Conservation (phyloP, 1,139 yeast species). For the Zygosaccharomyces pseudobailii region DNA sequence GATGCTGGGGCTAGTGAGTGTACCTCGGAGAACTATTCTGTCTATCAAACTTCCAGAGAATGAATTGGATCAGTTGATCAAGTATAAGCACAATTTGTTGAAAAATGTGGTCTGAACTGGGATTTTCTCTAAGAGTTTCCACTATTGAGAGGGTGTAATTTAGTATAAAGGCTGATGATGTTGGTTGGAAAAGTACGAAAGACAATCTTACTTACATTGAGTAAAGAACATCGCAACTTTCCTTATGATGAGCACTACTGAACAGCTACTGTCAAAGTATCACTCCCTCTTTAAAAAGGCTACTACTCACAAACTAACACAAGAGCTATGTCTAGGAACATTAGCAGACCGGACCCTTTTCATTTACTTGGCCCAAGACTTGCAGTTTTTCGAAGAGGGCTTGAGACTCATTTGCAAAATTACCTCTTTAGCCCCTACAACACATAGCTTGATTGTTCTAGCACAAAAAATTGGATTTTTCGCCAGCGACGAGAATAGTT, state of each 20-base stretch:
- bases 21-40: slow-evolving; percentile 25
- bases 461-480: slow-evolving; percentile 52
- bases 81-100: slow-evolving; percentile 13
- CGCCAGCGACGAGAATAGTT: slow-evolving; percentile 46
- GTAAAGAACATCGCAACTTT: not conserved
- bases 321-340: slow-evolving; percentile 45
- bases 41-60: slow-evolving; percentile 17
- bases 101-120: slow-evolving; percentile 14
- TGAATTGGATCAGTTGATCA: slow-evolving; percentile 11
- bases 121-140: slow-evolving; percentile 1
- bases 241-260: slow-evolving; percentile 20
- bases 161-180: not conserved
- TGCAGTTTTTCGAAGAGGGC: slow-evolving; percentile 44
- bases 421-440: slow-evolving; percentile 42
- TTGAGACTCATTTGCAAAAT: slow-evolving; percentile 44
- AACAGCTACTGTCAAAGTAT: slow-evolving; percentile 27
- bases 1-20: slow-evolving; percentile 31
- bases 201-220: too few relatives aligned
- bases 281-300: slow-evolving; percentile 32
- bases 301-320: slow-evolving; percentile 42
- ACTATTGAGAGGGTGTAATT: not conserved
- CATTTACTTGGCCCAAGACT: slow-evolving; percentile 47
- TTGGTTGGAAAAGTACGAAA: not conserved
- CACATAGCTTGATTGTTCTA: slow-evolving; percentile 37
- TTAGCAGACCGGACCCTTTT: slow-evolving; percentile 41